A percentile compares a stretch with the other conserved stretches of the same genome.
phyloP scores from a whole-genome alignment of 116 monocot species.

The Phalaenopsis hybrid region DNA sequence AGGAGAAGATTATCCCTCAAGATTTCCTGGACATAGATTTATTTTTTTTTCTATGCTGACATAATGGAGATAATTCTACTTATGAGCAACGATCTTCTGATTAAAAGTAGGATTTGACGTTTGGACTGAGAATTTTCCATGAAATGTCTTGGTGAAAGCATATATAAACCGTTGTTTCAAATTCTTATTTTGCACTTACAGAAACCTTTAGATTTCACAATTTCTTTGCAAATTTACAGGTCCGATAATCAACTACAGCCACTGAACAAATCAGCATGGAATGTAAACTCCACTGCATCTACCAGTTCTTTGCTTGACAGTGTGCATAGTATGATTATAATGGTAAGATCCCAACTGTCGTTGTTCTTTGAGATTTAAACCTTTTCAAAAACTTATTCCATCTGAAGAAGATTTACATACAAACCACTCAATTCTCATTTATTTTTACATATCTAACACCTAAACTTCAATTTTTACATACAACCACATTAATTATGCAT shows the following conservation, averaged over 20 bases:
- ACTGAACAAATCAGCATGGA: slow-evolving; percentile 56
- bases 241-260: slow-evolving; percentile 43
- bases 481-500: too few species aligned
- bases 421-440: too few species aligned
- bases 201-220: neutral
- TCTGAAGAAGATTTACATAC: too few species aligned
- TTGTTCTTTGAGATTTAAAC: slow-evolving; percentile 5
- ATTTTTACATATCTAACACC: too few species aligned
- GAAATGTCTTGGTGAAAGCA: neutral
- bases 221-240: slow-evolving; percentile 28
- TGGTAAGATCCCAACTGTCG: slow-evolving; percentile 15
- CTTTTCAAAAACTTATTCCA: neutral
- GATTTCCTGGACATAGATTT: too few species aligned
- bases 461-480: too few species aligned
- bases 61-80: too few species aligned
- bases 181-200: neutral
- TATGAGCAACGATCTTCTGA: too few species aligned
- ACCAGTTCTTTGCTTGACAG: slow-evolving; percentile 58
- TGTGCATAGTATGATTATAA: slow-evolving; percentile 28
- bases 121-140: too few species aligned
- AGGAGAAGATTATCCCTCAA: too few species aligned
- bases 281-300: slow-evolving; percentile 41
- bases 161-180: neutral
- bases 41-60: too few species aligned
- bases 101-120: too few species aligned